phyloP scores from a whole-genome alignment of 1,284 basidiomycete species.

The Sporisorium sorghi region DNA sequence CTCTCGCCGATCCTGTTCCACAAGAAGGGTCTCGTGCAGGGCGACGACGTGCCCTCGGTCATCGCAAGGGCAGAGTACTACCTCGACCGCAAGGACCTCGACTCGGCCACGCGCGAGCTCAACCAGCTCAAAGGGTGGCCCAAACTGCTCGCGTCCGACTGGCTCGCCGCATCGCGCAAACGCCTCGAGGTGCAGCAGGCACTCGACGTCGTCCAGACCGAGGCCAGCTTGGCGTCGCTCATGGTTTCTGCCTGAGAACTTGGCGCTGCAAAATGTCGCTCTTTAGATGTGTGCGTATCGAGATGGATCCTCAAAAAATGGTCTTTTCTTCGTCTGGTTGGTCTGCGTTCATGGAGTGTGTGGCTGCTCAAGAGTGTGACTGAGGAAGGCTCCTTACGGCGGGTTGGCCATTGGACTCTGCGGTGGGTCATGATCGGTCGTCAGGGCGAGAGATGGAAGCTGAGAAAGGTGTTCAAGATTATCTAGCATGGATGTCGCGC shows the following conservation, averaged over 20 bases:
- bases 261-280: not conserved
- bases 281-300: not conserved
- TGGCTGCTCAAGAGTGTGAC: not conserved
- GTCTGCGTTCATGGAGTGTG: not conserved
- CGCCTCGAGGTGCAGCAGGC: constrained; percentile 93
- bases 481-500: constrained; percentile 11
- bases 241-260: constrained; percentile 67
- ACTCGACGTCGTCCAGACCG: constrained; percentile 86
- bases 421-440: too few relatives aligned
- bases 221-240: constrained; percentile 76
- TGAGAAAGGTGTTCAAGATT: constrained; percentile 27
- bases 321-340: not conserved
- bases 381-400: not conserved
- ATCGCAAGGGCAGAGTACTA: constrained; percentile 90
- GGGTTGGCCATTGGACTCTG: not conserved
- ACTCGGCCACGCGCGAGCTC: constrained; percentile 87
- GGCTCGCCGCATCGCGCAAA: constrained; percentile 88
- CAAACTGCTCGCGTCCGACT: constrained; percentile 84
- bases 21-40: constrained; percentile 77
- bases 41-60: constrained; percentile 85
- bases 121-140: constrained; percentile 87
- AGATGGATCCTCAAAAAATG: too few relatives aligned
- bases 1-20: constrained; percentile 84
- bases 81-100: constrained; percentile 90
- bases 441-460: not conserved